Evolutionary conservation across 768 basidiomycete species (phyloP).

Genomic region (Tephrocybe sp.): DNA sequence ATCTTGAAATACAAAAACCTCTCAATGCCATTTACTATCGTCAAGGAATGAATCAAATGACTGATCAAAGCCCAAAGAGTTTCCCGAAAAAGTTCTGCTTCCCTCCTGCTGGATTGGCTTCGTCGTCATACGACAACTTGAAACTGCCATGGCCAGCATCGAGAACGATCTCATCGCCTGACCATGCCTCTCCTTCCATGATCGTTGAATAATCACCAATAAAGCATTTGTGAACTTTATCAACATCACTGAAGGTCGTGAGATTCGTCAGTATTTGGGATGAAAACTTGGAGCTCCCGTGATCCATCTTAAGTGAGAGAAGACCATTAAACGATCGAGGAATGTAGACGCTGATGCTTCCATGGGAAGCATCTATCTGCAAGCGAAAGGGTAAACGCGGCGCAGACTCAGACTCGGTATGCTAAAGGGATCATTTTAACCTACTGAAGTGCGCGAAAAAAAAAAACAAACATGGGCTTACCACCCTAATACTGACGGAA

Average conservation of each 20-base stretch:
- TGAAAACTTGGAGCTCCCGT: slow-evolving; percentile 29
- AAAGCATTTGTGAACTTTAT: slow-evolving; percentile 29
- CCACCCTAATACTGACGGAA: slow-evolving; percentile 19
- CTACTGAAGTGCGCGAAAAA: neutral
- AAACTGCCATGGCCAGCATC: slow-evolving; percentile 34
- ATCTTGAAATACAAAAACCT: neutral
- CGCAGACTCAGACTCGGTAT: slow-evolving; percentile 10
- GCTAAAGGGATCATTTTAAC: slow-evolving; percentile 14
- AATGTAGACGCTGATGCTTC: slow-evolving; percentile 28
- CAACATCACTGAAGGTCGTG: slow-evolving; percentile 29
- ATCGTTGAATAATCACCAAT: slow-evolving; percentile 30
- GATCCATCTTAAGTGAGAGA: slow-evolving; percentile 23
- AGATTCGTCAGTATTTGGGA: slow-evolving; percentile 21
- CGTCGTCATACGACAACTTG: slow-evolving; percentile 33
- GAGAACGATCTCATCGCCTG: slow-evolving; percentile 31
- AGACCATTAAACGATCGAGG: slow-evolving; percentile 41
- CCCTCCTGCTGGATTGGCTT: slow-evolving; percentile 15
- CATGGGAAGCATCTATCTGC: slow-evolving; percentile 22
- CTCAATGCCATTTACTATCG: neutral
- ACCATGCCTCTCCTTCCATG: slow-evolving; percentile 23
- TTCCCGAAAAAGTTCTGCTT: slow-evolving; percentile 20
- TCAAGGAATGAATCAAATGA: neutral
- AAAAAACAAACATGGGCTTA: slow-evolving; percentile 7
- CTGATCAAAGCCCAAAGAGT: slow-evolving; percentile 19
- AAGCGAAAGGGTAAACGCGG: slow-evolving; percentile 24